These are phyloP conservation scores for Populus euphratica DNA, from an alignment of 345 rosid species.

Conservation along the genomic window DNA sequence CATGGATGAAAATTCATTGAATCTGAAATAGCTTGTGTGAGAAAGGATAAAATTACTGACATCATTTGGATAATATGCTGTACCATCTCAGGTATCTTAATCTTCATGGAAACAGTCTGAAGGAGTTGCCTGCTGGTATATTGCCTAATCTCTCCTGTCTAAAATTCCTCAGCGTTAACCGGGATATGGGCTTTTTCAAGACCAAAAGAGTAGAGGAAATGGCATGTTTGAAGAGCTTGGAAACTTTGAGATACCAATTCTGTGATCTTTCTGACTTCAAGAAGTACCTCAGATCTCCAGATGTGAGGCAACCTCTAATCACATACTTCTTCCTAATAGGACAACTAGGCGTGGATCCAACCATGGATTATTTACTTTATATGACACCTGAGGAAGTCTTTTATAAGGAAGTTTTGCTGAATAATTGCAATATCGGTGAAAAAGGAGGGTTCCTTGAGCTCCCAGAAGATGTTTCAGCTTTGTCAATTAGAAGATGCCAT, in stretches of 20 bases:
- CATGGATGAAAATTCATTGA: background rate
- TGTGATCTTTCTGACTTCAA: background rate
- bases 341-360: background rate
- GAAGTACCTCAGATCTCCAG: background rate
- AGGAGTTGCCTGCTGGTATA: slow-evolving; percentile 11
- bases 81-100: background rate
- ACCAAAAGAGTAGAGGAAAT: slow-evolving; percentile 6
- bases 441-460: background rate
- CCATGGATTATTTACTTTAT: background rate
- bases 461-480: background rate
- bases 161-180: background rate
- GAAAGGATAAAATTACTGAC: background rate
- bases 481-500: background rate
- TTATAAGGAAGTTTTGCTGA: background rate
- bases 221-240: slow-evolving; percentile 10
- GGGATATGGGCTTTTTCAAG: background rate
- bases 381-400: background rate
- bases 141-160: slow-evolving; percentile 6
- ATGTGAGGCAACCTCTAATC: background rate
- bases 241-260: background rate
- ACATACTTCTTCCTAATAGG: background rate
- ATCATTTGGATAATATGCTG: background rate
- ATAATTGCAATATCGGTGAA: background rate
- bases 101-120: background rate
- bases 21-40: background rate